Conservation (phyloP, 768 basidiomycete genomes). For the Kwoniella europaea region DNA sequence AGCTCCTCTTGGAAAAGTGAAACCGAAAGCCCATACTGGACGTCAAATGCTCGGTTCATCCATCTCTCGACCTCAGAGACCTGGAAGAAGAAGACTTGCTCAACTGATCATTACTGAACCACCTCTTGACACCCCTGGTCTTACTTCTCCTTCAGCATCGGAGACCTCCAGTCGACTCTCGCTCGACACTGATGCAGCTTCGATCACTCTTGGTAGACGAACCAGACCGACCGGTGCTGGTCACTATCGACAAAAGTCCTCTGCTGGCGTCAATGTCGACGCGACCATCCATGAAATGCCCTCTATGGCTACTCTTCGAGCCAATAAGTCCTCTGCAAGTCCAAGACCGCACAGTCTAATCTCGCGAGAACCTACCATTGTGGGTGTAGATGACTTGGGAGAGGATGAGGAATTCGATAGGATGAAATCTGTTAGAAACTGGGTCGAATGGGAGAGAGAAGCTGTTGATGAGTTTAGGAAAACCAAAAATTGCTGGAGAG, state of each 20-base stretch:
- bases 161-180: slow-evolving; percentile 46
- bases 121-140: slow-evolving; percentile 38
- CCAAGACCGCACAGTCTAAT: neutral
- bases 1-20: slow-evolving; percentile 14
- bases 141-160: slow-evolving; percentile 46
- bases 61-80: slow-evolving; percentile 38
- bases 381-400: slow-evolving; percentile 15
- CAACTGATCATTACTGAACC: slow-evolving; percentile 27
- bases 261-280: slow-evolving; percentile 38
- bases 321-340: slow-evolving; percentile 23
- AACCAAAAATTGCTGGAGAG: slow-evolving; percentile 32
- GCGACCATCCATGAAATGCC: slow-evolving; percentile 48
- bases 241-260: slow-evolving; percentile 49
- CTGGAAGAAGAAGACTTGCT: slow-evolving; percentile 36
- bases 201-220: slow-evolving; percentile 19
- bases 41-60: slow-evolving; percentile 33
- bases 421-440: slow-evolving; percentile 31
- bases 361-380: slow-evolving; percentile 17
- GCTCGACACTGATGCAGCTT: slow-evolving; percentile 37
- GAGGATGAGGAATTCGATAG: slow-evolving; percentile 23
- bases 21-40: slow-evolving; percentile 5
- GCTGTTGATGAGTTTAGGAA: slow-evolving; percentile 42
- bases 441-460: slow-evolving; percentile 48
- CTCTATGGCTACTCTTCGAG: slow-evolving; percentile 39
- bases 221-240: slow-evolving; percentile 33